phyloP scores from a whole-genome alignment of 805 yeast species.

The Cyberlindnera petersonii region DNA sequence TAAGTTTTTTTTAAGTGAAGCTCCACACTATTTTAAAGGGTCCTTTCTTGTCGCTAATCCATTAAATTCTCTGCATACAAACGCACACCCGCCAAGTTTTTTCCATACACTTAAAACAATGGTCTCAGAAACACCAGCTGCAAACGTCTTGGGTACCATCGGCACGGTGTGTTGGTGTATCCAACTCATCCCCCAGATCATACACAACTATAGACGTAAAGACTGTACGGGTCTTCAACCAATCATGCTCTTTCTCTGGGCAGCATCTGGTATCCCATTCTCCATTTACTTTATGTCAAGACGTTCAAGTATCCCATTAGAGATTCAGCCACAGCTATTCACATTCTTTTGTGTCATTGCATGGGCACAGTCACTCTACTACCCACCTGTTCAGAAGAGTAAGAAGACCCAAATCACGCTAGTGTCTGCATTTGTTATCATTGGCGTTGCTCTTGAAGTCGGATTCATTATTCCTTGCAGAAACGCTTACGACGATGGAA shows the following conservation, averaged over 20 bases:
- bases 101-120: not conserved
- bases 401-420: conserved; percentile 34
- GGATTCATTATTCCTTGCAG: conserved; percentile 72
- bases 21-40: no score
- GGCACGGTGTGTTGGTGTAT: conserved; percentile 94
- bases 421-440: conserved; percentile 36
- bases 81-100: not conserved
- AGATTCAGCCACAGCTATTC: conserved; percentile 85
- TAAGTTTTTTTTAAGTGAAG: no score
- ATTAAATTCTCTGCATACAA: no score
- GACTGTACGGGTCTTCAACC: conserved; percentile 85
- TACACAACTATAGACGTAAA: conserved; percentile 66
- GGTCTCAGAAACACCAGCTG: conserved; percentile 36
- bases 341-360: conserved; percentile 63
- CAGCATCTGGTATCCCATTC: conserved; percentile 71
- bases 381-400: conserved; percentile 60
- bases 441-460: conserved; percentile 57
- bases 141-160: conserved; percentile 75
- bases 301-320: conserved; percentile 69
- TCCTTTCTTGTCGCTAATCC: no score
- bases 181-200: conserved; percentile 83
- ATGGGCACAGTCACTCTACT: conserved; percentile 62
- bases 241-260: conserved; percentile 81
- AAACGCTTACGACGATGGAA: conserved; percentile 47
- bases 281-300: conserved; percentile 75